Evolutionary conservation across 768 basidiomycete species (phyloP).

Genomic region (Termitomyces eurrhizus): DNA sequence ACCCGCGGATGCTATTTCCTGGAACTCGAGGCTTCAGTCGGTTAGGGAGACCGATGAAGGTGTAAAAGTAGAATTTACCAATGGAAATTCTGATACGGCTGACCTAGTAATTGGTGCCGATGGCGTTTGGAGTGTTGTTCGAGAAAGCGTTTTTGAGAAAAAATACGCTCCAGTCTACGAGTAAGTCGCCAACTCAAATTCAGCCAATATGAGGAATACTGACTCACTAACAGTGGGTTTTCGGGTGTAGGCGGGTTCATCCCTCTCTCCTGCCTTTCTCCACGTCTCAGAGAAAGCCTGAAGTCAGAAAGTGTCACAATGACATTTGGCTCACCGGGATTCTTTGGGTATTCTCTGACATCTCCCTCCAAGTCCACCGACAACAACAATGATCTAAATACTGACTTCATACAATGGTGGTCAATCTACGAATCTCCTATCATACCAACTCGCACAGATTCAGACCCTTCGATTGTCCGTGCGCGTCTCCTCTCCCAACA

Average conservation of each 20-base stretch:
- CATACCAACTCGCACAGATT: constrained; percentile 22
- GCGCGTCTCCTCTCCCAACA: constrained; percentile 28
- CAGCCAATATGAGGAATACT: background rate
- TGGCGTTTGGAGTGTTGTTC: constrained; percentile 33
- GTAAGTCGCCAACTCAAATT: constrained; percentile 15
- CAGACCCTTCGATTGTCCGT: constrained; percentile 20
- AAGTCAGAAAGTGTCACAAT: constrained; percentile 28
- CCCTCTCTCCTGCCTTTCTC: constrained; percentile 24
- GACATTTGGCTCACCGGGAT: constrained; percentile 35
- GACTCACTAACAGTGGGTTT: constrained; percentile 15
- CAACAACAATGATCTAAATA: constrained; percentile 1
- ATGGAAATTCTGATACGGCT: constrained; percentile 28
- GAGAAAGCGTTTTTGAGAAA: constrained; percentile 27
- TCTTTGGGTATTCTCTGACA: constrained; percentile 33
- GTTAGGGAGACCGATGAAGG: constrained; percentile 25
- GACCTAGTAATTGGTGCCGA: constrained; percentile 39
- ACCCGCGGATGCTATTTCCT: constrained; percentile 23
- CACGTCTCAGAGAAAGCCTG: constrained; percentile 23
- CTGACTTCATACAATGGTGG: constrained; percentile 35
- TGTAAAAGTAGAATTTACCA: constrained; percentile 23
- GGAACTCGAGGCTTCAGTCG: constrained; percentile 25
- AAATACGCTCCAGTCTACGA: constrained; percentile 24
- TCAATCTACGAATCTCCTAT: constrained; percentile 31
- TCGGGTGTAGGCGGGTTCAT: constrained; percentile 37
- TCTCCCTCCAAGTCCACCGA: constrained; percentile 12